Base-by-base conservation (phyloP, 441 rosid genomes). In the Manihot esculenta region DNA sequence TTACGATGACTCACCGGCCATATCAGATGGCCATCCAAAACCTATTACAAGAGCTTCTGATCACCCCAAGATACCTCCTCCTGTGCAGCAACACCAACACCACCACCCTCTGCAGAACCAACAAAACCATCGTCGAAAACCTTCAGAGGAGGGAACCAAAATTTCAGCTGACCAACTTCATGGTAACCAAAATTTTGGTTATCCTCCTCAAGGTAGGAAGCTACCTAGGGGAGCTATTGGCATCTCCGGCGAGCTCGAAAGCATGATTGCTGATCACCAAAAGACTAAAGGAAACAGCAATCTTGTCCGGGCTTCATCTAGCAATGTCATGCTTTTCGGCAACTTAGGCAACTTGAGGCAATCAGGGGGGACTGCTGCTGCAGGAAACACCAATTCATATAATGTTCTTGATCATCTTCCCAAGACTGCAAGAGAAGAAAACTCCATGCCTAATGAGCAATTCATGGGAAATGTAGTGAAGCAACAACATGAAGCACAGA, bases 211-310 rank as follows among this genome's bases (percentile, higher is more conserved):
- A 27, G 81, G 81, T 2, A 84, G 82, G 70, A 85, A 80, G 63
- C 80, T 83, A 14, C 94, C 94, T 0, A 83, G 77, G 49, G 93
- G 83, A 66, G 82, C 87, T 13, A 30, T 81, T 10, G 87, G 89
- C 55, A 76, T 94, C 44, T 94, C 98, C 0, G 98, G 97, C 0
- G 99, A 94, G 89, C 93, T 94, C 0, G 97, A 94, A 50, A 90
- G 70, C 68, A 87, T 92, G 89, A 87, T 92, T 33, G 47, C 72
- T 0, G 97, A 94, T 73, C 92, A 87, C 68, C 93, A 90, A 59
- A 90, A 86, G 76, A 53, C 80, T 7, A 83, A 67, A 57, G 93
- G 91, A 69, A 64, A 75, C 62, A 76, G 77, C 44, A 78, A 71
- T 0, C 79, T 94, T 30, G 94, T 94, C 41, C 87, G 97, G 14